Evolutionary conservation across 1,284 basidiomycete genomes (phyloP), one percentile per base, ranked within the genome.

Genomic region (Sanguinoderma infundibulare): DNA sequence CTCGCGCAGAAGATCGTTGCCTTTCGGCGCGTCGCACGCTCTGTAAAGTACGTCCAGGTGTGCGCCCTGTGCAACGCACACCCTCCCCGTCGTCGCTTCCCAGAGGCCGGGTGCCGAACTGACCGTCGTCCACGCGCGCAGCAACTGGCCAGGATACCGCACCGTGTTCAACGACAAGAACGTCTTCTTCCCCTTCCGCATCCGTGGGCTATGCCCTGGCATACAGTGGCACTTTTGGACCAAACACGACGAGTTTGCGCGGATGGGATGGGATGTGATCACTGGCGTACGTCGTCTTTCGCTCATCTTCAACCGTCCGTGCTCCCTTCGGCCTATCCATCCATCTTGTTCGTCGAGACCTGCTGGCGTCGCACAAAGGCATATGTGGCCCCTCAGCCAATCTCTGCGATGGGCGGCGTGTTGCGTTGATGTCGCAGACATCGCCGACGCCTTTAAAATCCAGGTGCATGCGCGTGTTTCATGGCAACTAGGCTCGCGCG

Each of bases 141-240:
- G 69, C 35, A 35, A 67, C 61, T 66, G 62, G 59, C 69, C 67
- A 6, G 69, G 69, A n/a, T 62, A 65, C 55, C 67, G 69, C 42
- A 66, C 64, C 28, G 34, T 68, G 15, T 63, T 71, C 34, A 57
- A 26, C 26, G 57, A 61, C 20, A 42, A 49, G n/a, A 63, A 53
- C 53, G 35, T 65, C 30, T 39, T 62, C 32, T 50, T 69, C 24
- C 62, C 59, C 34, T 62, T 61, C 51, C 60, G 62, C 26, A 66
- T 66, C 8, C 68, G 61, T 12, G 61, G 64, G 39, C 42, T 72
- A 24, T 38, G 54, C 1, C 65, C 65, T 0, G 70, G 70, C 14
- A 42, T 58, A 15, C 55, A 62, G 15, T 62, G 61, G 40, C 46
- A 55, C 4, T 66, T 66, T 58, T 55, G 51, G 20, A 26, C 51